phyloP scores from a whole-genome alignment of 768 basidiomycete genomes.

The Mycena filopes region DNA sequence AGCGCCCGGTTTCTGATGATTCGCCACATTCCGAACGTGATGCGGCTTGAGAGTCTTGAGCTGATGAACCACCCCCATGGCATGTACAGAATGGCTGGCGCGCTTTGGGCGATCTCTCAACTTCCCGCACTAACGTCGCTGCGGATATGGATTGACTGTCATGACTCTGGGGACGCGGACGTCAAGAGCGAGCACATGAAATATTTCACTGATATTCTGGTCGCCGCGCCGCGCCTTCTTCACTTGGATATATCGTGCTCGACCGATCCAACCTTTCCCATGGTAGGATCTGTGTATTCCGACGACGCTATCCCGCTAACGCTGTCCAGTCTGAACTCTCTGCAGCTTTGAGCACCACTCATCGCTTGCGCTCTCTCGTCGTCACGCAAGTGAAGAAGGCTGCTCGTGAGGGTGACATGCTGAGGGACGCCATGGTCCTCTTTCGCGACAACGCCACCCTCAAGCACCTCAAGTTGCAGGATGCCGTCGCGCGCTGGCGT shows the following conservation, averaged over 20 bases:
- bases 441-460: conserved; percentile 27
- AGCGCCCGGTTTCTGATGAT: conserved; percentile 29
- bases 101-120: conserved; percentile 32
- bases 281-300: not conserved
- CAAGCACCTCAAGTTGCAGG: conserved; percentile 23
- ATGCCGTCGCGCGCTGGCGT: conserved; percentile 31
- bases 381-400: conserved; percentile 29
- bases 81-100: conserved; percentile 29
- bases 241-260: conserved; percentile 32
- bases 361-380: conserved; percentile 27
- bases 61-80: conserved; percentile 32
- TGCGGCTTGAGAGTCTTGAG: conserved; percentile 30
- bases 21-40: conserved; percentile 26
- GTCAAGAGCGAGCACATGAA: conserved; percentile 31
- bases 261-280: conserved; percentile 29
- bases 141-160: conserved; percentile 34
- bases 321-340: conserved; percentile 21
- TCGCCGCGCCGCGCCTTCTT: conserved; percentile 20
- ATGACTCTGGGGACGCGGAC: conserved; percentile 32
- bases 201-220: conserved; percentile 29
- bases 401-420: conserved; percentile 25
- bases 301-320: not conserved
- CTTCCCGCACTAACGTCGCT: conserved; percentile 29
- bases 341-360: conserved; percentile 19
- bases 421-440: conserved; percentile 26